A percentile compares a stretch with the other conserved stretches of the same genome.
phyloP scores from a whole-genome alignment of 2,329 filamentous ascomycete species.

The Nothophoma quercina region DNA sequence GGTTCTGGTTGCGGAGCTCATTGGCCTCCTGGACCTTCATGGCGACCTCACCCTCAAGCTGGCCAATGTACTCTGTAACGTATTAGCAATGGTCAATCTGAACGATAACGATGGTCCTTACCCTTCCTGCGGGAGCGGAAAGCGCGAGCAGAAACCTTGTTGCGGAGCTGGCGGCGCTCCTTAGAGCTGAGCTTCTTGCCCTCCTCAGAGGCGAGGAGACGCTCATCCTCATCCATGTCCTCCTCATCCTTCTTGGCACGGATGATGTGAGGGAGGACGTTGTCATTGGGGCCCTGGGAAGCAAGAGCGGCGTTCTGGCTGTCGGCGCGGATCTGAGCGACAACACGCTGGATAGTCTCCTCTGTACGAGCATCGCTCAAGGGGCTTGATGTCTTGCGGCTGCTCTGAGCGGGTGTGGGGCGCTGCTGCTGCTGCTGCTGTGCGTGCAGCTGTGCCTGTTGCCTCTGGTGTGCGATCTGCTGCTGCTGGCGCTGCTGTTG shows the following conservation, averaged over 20 bases:
- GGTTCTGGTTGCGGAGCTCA: slow-evolving; percentile 81
- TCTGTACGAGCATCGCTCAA: slow-evolving; percentile 64
- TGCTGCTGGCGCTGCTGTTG: slow-evolving; percentile 61
- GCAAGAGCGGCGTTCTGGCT: slow-evolving; percentile 62
- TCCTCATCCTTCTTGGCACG: slow-evolving; percentile 91
- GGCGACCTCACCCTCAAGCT: slow-evolving; percentile 90
- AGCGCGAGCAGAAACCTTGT: slow-evolving; percentile 97
- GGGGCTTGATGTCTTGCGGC: slow-evolving; percentile 49
- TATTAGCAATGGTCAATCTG: slow-evolving; percentile 60
- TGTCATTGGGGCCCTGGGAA: slow-evolving; percentile 58
- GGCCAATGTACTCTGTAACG: slow-evolving; percentile 86
- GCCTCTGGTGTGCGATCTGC: slow-evolving; percentile 53
- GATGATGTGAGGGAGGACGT: slow-evolving; percentile 70
- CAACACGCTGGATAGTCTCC: slow-evolving; percentile 90
- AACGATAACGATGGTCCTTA: slow-evolving; percentile 58
- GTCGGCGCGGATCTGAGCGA: slow-evolving; percentile 87
- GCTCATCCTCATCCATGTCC: slow-evolving; percentile 98
- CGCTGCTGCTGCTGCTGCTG: slow-evolving; percentile 49
- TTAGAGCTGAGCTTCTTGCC: slow-evolving; percentile 99
- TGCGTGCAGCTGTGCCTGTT: slow-evolving; percentile 61
- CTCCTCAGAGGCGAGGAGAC: slow-evolving; percentile 91
- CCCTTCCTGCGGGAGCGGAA: slow-evolving; percentile 99
- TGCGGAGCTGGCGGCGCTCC: slow-evolving; percentile 93
- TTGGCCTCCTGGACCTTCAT: slow-evolving; percentile 83
- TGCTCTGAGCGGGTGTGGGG: slow-evolving; percentile 32